phyloP scores from a whole-genome alignment of 768 basidiomycete species.

The Leccinum subgranulosum region DNA sequence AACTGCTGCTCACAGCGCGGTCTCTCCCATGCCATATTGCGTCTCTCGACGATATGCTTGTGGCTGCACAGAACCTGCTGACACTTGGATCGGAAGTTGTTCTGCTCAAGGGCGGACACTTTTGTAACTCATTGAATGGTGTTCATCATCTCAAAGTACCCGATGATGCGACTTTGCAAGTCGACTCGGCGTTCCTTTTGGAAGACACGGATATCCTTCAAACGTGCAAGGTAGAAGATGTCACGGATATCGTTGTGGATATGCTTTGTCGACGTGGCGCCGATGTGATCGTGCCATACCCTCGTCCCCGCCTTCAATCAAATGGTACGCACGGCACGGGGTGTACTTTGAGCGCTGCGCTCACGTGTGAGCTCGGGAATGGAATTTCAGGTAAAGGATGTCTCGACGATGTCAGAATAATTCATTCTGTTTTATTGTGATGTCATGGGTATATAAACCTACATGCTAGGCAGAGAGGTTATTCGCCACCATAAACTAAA shows the following conservation, averaged over 20 bases:
- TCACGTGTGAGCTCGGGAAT: constrained; percentile 66
- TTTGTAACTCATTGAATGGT: constrained; percentile 45
- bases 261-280: constrained; percentile 39
- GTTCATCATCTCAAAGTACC: constrained; percentile 33
- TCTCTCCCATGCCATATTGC: constrained; percentile 33
- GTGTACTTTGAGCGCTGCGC: constrained; percentile 84
- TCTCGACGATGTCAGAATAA: background rate
- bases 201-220: constrained; percentile 65
- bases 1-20: constrained; percentile 53
- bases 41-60: constrained; percentile 58
- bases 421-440: background rate
- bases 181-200: constrained; percentile 44
- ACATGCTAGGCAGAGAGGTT: too few relatives aligned
- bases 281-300: constrained; percentile 46
- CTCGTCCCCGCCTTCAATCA: constrained; percentile 60
- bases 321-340: constrained; percentile 88
- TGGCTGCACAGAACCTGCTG: constrained; percentile 49
- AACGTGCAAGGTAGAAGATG: constrained; percentile 4
- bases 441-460: too few relatives aligned
- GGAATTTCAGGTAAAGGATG: constrained; percentile 34
- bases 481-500: too few relatives aligned
- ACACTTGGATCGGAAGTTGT: constrained; percentile 52
- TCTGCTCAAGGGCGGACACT: constrained; percentile 85
- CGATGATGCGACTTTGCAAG: constrained; percentile 29
- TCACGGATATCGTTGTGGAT: constrained; percentile 54